Evolutionary conservation across 306 rosid species (phyloP).

Genomic region (Betula pendula): DNA sequence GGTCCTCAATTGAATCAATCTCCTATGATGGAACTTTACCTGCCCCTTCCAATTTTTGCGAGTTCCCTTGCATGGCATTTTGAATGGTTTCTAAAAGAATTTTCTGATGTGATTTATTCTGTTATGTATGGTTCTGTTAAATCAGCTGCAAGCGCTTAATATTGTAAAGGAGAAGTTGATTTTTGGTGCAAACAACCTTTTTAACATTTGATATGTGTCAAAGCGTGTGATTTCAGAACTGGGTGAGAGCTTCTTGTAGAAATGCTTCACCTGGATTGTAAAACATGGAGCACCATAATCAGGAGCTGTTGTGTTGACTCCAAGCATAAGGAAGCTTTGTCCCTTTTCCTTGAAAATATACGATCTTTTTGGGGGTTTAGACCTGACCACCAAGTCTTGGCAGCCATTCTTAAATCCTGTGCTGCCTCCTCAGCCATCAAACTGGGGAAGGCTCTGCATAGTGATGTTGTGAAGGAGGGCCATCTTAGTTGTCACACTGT

Average conservation of each 20-base stretch:
- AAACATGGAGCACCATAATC: slow-evolving; percentile 46
- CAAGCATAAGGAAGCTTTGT: slow-evolving; percentile 54
- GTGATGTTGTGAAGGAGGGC: slow-evolving; percentile 66
- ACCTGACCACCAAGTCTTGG: slow-evolving; percentile 51
- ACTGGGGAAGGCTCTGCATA: slow-evolving; percentile 66
- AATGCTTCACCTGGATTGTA: slow-evolving; percentile 47
- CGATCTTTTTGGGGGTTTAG: slow-evolving; percentile 38
- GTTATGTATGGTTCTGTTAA: neutral
- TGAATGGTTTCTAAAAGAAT: neutral
- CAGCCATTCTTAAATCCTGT: slow-evolving; percentile 69
- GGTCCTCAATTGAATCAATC: too few relatives aligned
- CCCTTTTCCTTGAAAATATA: slow-evolving; percentile 46
- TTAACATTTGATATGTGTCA: too few relatives aligned
- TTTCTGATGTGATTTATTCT: neutral
- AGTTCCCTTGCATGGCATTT: neutral
- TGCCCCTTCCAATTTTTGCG: too few relatives aligned
- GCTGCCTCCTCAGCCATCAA: slow-evolving; percentile 49
- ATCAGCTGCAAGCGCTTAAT: too few relatives aligned
- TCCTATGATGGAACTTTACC: neutral
- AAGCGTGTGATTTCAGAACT: neutral
- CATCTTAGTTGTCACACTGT: slow-evolving; percentile 57
- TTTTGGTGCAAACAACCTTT: too few relatives aligned
- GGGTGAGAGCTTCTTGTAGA: slow-evolving; percentile 27
- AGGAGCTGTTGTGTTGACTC: slow-evolving; percentile 41
- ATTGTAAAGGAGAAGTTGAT: too few relatives aligned